A percentile compares a stretch with the other conserved stretches of the same genome.
Evolutionary conservation across 176 grass and related monocot genomes (phyloP).

Genomic region (barley (Hordeum vulgare)): DNA sequence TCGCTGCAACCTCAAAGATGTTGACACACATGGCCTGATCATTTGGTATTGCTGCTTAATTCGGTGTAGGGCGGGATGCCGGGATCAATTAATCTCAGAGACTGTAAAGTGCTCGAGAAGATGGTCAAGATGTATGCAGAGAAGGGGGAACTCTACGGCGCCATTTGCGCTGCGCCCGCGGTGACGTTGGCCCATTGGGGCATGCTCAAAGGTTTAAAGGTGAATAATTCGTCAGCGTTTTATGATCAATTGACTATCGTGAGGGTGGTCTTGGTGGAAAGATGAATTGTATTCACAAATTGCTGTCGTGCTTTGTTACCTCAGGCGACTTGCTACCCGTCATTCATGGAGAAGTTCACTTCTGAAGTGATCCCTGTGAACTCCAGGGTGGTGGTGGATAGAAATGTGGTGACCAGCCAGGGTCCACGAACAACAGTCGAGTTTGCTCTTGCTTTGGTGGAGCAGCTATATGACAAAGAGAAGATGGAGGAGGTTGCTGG

Average conservation of each 20-base stretch:
- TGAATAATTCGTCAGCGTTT: not conserved
- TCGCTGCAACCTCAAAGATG: not conserved
- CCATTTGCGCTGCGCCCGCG: constrained; percentile 65
- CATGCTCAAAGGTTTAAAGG: constrained; percentile 85
- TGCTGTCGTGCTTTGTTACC: not conserved
- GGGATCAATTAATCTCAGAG: constrained; percentile 55
- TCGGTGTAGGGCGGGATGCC: constrained; percentile 71
- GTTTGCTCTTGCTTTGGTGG: no score
- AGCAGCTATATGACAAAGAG: no score
- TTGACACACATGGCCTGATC: no score
- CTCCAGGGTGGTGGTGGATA: no score
- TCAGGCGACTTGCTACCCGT: no score
- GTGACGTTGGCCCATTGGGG: constrained; percentile 74
- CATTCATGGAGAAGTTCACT: no score
- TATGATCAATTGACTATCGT: not conserved
- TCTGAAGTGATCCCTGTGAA: no score
- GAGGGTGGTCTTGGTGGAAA: not conserved
- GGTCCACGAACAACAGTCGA: no score
- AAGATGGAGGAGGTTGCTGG: no score
- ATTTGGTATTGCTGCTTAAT: not conserved
- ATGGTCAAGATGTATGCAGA: constrained; percentile 81
- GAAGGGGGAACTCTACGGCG: constrained; percentile 55
- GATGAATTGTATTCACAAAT: not conserved
- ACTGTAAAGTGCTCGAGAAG: constrained; percentile 57
- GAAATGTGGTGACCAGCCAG: no score